These are phyloP conservation scores for Luffa aegyptiaca DNA, from an alignment of 306 rosid genomes.

Conservation along the genomic window DNA sequence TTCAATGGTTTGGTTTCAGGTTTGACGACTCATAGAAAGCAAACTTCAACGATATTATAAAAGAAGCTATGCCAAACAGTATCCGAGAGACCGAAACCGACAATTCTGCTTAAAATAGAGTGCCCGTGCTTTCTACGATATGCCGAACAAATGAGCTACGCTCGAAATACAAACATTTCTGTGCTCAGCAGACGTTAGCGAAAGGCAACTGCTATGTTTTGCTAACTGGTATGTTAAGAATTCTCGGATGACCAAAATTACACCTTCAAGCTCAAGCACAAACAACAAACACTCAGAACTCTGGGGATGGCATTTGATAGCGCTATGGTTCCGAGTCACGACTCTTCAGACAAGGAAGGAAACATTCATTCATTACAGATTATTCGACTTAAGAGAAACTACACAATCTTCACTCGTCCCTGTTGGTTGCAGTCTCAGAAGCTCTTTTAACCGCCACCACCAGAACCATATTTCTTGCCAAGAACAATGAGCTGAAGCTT, in stretches of 20 bases:
- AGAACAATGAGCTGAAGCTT: constrained; percentile 67
- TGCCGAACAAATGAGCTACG: not conserved
- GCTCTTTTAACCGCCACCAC: constrained; percentile 60
- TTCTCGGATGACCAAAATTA: not conserved
- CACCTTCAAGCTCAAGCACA: not conserved
- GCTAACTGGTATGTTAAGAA: not conserved
- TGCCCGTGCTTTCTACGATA: not conserved
- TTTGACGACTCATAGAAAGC: not conserved
- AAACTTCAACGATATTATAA: not conserved
- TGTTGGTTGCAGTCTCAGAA: constrained; percentile 13
- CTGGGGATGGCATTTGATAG: constrained; percentile 7
- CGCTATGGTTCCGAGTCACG: constrained; percentile 17
- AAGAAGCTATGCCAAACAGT: not conserved
- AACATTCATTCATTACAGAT: constrained; percentile 17
- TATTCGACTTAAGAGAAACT: constrained; percentile 24
- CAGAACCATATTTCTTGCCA: constrained; percentile 93
- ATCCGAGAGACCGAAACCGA: not conserved
- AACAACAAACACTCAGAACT: constrained; percentile 16
- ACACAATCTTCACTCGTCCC: constrained; percentile 6
- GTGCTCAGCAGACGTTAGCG: not conserved
- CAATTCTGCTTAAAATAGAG: not conserved
- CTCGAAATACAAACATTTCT: not conserved
- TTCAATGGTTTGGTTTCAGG: not conserved
- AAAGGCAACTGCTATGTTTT: not conserved
- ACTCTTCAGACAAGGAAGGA: constrained; percentile 13